Conservation (phyloP, 805 yeast genomes). For the Candida nonsorbophila region DNA sequence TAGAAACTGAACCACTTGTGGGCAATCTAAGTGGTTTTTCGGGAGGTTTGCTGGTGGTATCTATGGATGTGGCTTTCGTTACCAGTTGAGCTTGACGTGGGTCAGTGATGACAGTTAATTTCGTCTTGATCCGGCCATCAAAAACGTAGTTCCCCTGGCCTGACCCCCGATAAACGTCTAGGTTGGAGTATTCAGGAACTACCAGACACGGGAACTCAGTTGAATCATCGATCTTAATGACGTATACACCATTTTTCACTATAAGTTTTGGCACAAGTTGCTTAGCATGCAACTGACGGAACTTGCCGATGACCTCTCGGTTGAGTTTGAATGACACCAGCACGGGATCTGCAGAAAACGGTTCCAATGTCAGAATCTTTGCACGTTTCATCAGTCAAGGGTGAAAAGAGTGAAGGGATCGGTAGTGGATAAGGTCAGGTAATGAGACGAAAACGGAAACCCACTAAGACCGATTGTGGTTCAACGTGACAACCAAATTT, state of each 20-base stretch:
- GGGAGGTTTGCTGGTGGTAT: not conserved
- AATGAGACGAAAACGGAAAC: too few relatives aligned
- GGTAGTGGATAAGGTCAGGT: too few relatives aligned
- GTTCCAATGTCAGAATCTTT: too few relatives aligned
- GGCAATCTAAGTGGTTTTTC: not conserved
- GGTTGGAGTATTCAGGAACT: conserved; percentile 29
- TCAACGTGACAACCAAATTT: too few relatives aligned
- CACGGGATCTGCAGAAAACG: too few relatives aligned
- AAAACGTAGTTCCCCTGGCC: conserved; percentile 10
- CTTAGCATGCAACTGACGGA: conserved; percentile 12
- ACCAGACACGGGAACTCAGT: conserved; percentile 26
- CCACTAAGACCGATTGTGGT: too few relatives aligned
- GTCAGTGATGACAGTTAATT: conserved; percentile 28
- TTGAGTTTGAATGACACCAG: conserved; percentile 19
- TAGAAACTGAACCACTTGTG: too few relatives aligned
- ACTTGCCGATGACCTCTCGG: conserved; percentile 19
- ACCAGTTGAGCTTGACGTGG: conserved; percentile 3
- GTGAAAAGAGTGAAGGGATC: too few relatives aligned
- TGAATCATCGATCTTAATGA: conserved; percentile 21
- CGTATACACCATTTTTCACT: conserved; percentile 31
- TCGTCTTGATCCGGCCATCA: conserved; percentile 26
- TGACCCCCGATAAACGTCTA: conserved; percentile 24
- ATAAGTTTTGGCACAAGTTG: conserved; percentile 23
- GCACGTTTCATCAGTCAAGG: too few relatives aligned
- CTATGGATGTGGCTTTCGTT: not conserved